A percentile compares a stretch with the other conserved stretches of the same genome.
These are phyloP conservation scores for Polymyxa betae DNA, from an alignment of 208 protist species.

Conservation along the genomic window DNA sequence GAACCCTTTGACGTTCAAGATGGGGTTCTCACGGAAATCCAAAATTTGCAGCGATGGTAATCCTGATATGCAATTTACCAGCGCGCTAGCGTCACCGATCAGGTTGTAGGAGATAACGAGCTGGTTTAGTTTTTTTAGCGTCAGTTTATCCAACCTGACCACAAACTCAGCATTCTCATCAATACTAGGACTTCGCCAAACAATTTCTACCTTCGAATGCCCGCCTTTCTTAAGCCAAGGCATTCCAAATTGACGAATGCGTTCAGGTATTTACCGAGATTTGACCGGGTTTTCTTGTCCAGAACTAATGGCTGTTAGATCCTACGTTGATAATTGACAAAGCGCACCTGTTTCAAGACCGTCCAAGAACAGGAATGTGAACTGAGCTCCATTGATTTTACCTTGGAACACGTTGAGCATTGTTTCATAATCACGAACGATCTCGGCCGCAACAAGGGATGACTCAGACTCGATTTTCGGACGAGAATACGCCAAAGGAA, in stretches of 20 bases:
- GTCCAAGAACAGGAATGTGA: conserved; percentile 50
- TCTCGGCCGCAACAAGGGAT: conserved; percentile 28
- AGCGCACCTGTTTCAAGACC: background rate
- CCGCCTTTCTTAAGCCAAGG: background rate
- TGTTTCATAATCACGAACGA: background rate
- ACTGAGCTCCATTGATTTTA: conserved; percentile 30
- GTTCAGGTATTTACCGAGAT: conserved; percentile 39
- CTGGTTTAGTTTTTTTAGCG: background rate
- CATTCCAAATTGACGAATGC: conserved; percentile 44
- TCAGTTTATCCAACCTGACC: conserved; percentile 41
- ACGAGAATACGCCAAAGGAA: conserved; percentile 22
- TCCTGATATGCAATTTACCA: background rate
- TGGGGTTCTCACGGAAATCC: conserved; percentile 25
- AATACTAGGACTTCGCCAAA: background rate
- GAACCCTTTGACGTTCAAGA: conserved; percentile 40
- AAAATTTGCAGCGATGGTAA: background rate
- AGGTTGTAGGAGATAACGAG: conserved; percentile 41
- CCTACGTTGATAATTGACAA: background rate
- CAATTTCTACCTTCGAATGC: background rate
- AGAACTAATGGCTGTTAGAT: background rate
- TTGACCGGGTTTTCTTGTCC: conserved; percentile 12
- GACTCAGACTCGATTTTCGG: conserved; percentile 36
- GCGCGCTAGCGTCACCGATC: background rate
- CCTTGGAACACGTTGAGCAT: conserved; percentile 43
- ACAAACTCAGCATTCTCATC: background rate